Conservation (phyloP, 306 rosid genomes). For the Lathyrus aphaca region DNA sequence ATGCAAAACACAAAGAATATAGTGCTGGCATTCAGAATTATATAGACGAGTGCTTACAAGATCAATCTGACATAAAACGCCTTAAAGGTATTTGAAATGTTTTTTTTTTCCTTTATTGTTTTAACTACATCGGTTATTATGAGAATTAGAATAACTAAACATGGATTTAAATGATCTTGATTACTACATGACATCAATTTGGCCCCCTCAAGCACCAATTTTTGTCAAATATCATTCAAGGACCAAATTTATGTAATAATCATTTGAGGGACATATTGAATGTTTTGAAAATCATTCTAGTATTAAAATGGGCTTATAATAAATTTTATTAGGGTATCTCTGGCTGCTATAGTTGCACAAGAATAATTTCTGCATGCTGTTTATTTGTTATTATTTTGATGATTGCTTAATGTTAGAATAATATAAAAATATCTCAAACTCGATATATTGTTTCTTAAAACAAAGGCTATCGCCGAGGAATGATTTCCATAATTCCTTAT, state of each 20-base stretch:
- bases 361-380: background rate
- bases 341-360: background rate
- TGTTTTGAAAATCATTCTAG: conserved; percentile 19
- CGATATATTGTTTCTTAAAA: background rate
- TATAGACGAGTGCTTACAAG: conserved; percentile 48
- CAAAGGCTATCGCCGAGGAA: background rate
- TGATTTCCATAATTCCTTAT: background rate
- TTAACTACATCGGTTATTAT: conserved; percentile 27
- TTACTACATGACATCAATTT: conserved; percentile 7
- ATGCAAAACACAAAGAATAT: conserved; percentile 68
- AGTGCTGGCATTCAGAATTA: conserved; percentile 54
- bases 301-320: conserved; percentile 6
- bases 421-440: conserved; percentile 2
- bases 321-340: conserved; percentile 9
- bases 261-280: conserved; percentile 27
- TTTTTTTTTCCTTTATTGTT: conserved; percentile 1
- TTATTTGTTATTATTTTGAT: conserved; percentile 24
- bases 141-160: background rate
- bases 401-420: conserved; percentile 1
- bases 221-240: conserved; percentile 7
- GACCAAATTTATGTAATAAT: conserved; percentile 31
- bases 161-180: conserved; percentile 28
- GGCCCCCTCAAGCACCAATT: background rate
- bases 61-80: conserved; percentile 65
- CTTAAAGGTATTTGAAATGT: conserved; percentile 62